Evolutionary conservation across 2,329 filamentous ascomycete species (phyloP).

Genomic region (Orbilia quercus): DNA sequence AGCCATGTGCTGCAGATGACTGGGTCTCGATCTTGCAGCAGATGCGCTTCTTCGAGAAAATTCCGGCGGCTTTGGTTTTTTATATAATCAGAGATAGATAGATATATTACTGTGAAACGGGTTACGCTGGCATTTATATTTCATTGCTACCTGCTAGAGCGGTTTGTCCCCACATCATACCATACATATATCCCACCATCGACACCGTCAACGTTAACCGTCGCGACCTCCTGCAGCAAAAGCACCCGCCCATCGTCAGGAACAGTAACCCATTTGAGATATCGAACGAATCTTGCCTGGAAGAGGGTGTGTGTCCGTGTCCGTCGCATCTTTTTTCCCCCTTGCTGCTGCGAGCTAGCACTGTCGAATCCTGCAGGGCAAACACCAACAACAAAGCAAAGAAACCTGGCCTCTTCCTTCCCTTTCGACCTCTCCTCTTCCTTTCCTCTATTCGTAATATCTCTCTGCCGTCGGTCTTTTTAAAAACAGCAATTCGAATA

Average conservation of each 20-base stretch:
- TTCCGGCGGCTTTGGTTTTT: constrained; percentile 25
- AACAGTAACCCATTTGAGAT: background rate
- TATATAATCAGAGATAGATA: constrained; percentile 19
- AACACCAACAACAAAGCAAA: constrained; percentile 25
- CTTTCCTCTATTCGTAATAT: background rate
- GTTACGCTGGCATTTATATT: constrained; percentile 42
- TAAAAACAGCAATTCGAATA: background rate
- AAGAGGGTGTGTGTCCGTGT: background rate
- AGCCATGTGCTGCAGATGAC: constrained; percentile 38
- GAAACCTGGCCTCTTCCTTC: constrained; percentile 39
- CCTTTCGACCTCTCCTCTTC: constrained; percentile 8
- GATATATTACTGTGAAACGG: constrained; percentile 29
- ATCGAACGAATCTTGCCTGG: background rate
- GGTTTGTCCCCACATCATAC: background rate
- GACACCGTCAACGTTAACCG: background rate
- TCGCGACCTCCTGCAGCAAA: background rate
- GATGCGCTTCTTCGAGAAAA: constrained; percentile 46
- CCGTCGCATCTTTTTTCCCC: constrained; percentile 34
- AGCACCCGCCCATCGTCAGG: background rate
- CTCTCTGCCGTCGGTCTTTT: background rate
- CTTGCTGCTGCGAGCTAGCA: constrained; percentile 4
- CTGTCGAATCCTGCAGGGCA: too few relatives aligned
- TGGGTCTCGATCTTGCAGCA: constrained; percentile 1
- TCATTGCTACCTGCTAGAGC: background rate
- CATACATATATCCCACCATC: background rate